phyloP scores from a whole-genome alignment of 441 rosid species.

The Theobroma grandiflorum region DNA sequence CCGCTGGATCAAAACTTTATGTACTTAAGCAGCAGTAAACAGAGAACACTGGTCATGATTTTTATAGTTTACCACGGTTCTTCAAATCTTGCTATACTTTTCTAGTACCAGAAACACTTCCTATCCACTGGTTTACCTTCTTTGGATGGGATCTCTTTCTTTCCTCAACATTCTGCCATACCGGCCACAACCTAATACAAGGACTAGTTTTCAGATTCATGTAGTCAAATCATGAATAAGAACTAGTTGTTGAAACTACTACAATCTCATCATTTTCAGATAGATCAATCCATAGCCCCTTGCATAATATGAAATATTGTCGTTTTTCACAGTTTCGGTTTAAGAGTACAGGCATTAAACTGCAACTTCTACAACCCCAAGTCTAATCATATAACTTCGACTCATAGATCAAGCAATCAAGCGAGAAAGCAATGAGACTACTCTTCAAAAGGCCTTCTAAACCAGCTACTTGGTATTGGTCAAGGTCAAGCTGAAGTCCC shows the following conservation, averaged over 20 bases:
- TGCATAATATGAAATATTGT: background rate
- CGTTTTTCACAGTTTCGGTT: background rate
- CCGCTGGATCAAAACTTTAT: too few relatives aligned
- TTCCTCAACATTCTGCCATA: too few relatives aligned
- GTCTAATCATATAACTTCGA: background rate
- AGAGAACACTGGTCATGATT: too few relatives aligned
- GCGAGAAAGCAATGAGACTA: background rate
- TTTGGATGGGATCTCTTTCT: too few relatives aligned
- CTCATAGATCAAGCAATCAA: background rate
- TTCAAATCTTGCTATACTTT: too few relatives aligned
- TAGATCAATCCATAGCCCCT: background rate
- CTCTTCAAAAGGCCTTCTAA: background rate
- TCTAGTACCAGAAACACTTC: too few relatives aligned
- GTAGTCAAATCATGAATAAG: too few relatives aligned
- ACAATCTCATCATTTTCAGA: background rate
- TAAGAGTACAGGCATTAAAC: background rate
- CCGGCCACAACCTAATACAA: too few relatives aligned
- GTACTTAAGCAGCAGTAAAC: too few relatives aligned
- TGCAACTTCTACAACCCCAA: background rate
- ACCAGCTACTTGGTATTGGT: conserved; percentile 30
- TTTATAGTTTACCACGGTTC: too few relatives aligned
- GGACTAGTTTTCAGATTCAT: too few relatives aligned
- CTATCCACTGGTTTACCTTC: too few relatives aligned
- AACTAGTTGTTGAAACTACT: background rate
- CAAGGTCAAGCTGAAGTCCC: conserved; percentile 59